A percentile compares a stretch with the other conserved stretches of the same genome.
phyloP scores from a whole-genome alignment of 148 eudicot species.

The Rhododendron griersonianum region DNA sequence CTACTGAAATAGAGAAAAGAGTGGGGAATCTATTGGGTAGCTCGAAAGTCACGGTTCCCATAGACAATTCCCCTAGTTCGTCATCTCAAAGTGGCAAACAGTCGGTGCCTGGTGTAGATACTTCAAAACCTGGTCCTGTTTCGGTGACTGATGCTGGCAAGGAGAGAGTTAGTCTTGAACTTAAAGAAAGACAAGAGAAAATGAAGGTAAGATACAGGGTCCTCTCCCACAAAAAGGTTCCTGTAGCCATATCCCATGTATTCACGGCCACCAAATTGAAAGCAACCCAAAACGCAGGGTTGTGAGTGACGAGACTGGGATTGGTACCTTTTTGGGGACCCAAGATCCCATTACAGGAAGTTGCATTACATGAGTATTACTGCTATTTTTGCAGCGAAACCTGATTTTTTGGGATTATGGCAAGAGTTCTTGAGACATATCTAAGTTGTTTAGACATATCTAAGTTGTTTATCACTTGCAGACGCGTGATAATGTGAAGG shows the following conservation, averaged over 20 bases:
- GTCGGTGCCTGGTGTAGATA: slow-evolving; percentile 19
- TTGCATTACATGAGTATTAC: neutral
- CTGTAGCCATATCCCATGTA: neutral
- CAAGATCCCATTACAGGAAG: neutral
- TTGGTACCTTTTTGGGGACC: neutral
- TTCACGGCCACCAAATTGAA: neutral
- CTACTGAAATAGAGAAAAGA: slow-evolving; percentile 71
- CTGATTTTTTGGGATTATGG: neutral
- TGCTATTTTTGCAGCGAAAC: neutral
- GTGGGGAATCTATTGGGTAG: slow-evolving; percentile 66
- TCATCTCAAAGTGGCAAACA: slow-evolving; percentile 40
- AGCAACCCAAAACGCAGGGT: neutral
- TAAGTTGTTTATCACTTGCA: slow-evolving; percentile 24
- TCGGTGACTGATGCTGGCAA: slow-evolving; percentile 36
- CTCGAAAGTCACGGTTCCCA: slow-evolving; percentile 34
- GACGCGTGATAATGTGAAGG: slow-evolving; percentile 56
- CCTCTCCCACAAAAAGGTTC: neutral
- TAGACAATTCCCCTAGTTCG: slow-evolving; percentile 29
- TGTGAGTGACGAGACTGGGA: neutral
- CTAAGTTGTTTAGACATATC: slow-evolving; percentile 14
- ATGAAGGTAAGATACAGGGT: slow-evolving; percentile 42
- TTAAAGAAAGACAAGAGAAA: slow-evolving; percentile 73
- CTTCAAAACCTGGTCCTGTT: slow-evolving; percentile 17
- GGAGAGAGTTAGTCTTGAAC: slow-evolving; percentile 56
- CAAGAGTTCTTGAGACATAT: neutral